Conservation (phyloP, 345 rosid genomes). For the Cardamine resedifolia region DNA sequence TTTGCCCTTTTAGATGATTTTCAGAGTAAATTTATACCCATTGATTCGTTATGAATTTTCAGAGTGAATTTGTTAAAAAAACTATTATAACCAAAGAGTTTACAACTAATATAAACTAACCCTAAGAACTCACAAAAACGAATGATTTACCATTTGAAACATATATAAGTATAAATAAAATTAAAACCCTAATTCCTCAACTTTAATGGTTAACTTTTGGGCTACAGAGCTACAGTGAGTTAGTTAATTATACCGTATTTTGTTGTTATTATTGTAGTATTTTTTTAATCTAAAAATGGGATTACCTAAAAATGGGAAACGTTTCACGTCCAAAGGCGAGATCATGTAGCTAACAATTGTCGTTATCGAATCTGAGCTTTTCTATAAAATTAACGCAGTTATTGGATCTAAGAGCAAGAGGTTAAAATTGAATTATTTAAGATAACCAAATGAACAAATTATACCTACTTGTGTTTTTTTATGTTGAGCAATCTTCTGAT, state of each 20-base stretch:
- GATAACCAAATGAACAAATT: neutral
- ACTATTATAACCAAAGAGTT: neutral
- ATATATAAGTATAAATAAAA: too few species aligned
- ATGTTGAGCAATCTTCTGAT: slow-evolving; percentile 30
- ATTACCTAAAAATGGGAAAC: neutral
- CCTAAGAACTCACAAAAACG: neutral
- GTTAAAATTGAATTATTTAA: slow-evolving; percentile 23
- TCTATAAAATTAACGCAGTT: neutral
- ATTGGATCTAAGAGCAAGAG: slow-evolving; percentile 12
- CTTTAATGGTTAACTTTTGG: neutral
- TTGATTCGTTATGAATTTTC: neutral
- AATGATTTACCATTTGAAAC: neutral
- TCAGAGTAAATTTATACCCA: neutral
- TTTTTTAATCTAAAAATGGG: neutral
- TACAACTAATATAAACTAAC: neutral
- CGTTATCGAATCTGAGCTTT: slow-evolving; percentile 17
- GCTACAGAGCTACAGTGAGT: neutral
- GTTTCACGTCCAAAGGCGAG: slow-evolving; percentile 7
- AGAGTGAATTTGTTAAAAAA: neutral
- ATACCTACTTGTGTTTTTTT: slow-evolving; percentile 28
- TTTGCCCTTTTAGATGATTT: neutral
- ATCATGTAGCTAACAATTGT: slow-evolving; percentile 15
- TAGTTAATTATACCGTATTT: neutral
- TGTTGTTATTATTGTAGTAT: neutral
- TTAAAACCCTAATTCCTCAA: neutral